Evolutionary conservation across 2,329 filamentous ascomycete species (phyloP).

Genomic region (Aspergillus fumigatiaffinis): DNA sequence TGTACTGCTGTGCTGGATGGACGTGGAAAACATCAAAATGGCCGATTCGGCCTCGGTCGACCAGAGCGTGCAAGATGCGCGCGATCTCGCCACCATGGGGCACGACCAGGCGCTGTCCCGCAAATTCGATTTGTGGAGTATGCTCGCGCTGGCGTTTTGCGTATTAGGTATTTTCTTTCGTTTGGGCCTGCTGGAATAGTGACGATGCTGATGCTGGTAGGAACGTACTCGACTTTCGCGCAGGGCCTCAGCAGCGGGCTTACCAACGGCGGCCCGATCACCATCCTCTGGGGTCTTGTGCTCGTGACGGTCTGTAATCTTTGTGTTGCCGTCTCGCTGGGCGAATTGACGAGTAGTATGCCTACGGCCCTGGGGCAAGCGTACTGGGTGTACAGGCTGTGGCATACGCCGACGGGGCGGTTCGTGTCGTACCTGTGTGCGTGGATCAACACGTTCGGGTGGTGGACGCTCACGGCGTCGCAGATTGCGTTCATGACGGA

Average conservation of each 20-base stretch:
- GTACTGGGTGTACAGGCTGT: constrained; percentile 51
- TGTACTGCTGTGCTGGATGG: constrained; percentile 14
- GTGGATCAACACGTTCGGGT: constrained; percentile 59
- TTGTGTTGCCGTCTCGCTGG: constrained; percentile 53
- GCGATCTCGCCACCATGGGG: constrained; percentile 40
- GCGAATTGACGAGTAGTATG: constrained; percentile 56
- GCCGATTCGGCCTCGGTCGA: constrained; percentile 27
- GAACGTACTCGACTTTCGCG: constrained; percentile 57
- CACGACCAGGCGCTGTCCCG: constrained; percentile 42
- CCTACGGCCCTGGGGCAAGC: constrained; percentile 59
- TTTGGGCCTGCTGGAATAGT: not conserved
- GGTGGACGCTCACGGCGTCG: constrained; percentile 55
- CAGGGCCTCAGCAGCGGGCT: constrained; percentile 51
- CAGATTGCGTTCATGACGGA: constrained; percentile 57
- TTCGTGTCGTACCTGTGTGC: constrained; percentile 56
- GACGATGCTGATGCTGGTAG: constrained; percentile 6
- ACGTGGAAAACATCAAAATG: constrained; percentile 30
- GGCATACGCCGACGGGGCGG: constrained; percentile 40
- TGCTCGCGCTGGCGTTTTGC: constrained; percentile 56
- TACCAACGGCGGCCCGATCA: constrained; percentile 52
- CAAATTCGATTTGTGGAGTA: constrained; percentile 54
- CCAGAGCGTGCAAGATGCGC: constrained; percentile 39
- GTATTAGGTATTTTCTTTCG: too few species aligned
- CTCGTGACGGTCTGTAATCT: constrained; percentile 53
- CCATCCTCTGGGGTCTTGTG: constrained; percentile 53